Base-by-base conservation (phyloP, 2,329 filamentous ascomycete genomes). In the Chaetomiaceae sp. region DNA sequence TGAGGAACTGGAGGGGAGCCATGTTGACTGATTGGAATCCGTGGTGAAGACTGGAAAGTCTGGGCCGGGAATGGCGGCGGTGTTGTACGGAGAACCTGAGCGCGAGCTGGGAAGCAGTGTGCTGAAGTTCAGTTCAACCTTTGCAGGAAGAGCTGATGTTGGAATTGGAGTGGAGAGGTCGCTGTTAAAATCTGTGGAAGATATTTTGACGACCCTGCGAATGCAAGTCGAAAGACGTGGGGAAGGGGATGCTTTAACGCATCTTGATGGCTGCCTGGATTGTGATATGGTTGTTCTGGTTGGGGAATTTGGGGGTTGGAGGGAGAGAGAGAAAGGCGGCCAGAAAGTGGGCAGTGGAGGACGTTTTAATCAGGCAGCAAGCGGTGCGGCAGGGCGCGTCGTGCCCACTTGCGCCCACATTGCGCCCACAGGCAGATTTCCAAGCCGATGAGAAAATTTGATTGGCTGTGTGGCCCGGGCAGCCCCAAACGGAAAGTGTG, bases 11-110 rank as follows among this genome's bases (percentile, higher is more conserved):
- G 82, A 83, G 78, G 85, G 80, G 83, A 78, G 85, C 87, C 87
- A 91, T 91, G 78, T 64, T 89, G 82, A 81, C 73, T 77, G 77
- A 69, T 71, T 68, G 70, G 82, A 80, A 87, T 86, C 86, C 86
- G 86, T 90, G 79, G 78, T 89, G 85, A 85, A 85, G 83, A 87
- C 83, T 81, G 76, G 66, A 62, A 78, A 81, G 81, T 85, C 83
- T 81, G 76, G 79, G 66, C 71, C 68, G 73, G 75, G 68, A 79
- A 82, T 82, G 73, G 73, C 82, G 71, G 73, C 71, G 75, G 76
- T 76, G 64, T 66, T 68, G 63, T 67, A 68, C 72, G 70, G 69
- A 68, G 73, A 78, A 81, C 77, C 79, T 61, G 70, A 73, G 79
- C 76, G 73, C 73, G 69, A 73, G 76, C 74, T 76, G 66, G 65